These are phyloP conservation scores for Globisporangium rhizosaccharum DNA, from an alignment of 352 stramenopile genomes.

Conservation along the genomic window DNA sequence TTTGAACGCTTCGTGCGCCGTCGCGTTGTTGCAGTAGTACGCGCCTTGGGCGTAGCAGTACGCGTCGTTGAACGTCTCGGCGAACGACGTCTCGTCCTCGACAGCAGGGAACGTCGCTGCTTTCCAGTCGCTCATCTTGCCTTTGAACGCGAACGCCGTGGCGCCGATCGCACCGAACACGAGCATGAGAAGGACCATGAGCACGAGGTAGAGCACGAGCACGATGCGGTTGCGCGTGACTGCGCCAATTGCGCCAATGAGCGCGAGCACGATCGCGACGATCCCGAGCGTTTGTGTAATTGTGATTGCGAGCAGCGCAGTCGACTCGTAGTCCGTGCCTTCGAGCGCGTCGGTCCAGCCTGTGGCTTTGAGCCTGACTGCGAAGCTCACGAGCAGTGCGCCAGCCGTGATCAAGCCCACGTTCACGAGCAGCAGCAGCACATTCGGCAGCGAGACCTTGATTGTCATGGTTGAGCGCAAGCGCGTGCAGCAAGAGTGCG, in stretches of 20 bases:
- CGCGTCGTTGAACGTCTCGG: conserved; percentile 66
- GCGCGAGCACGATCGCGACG: conserved; percentile 44
- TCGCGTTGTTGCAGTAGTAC: conserved; percentile 81
- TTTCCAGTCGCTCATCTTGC: conserved; percentile 63
- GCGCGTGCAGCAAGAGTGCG: neutral
- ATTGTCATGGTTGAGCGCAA: conserved; percentile 12
- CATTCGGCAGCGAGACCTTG: conserved; percentile 35
- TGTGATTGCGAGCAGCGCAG: conserved; percentile 35
- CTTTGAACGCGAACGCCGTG: conserved; percentile 67
- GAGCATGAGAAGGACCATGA: conserved; percentile 67
- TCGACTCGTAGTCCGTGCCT: conserved; percentile 59
- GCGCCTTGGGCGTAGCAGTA: conserved; percentile 84
- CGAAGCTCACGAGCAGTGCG: conserved; percentile 61
- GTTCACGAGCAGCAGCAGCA: conserved; percentile 74
- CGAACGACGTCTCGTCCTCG: conserved; percentile 50
- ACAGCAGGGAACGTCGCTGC: conserved; percentile 43
- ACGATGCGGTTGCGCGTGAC: conserved; percentile 60
- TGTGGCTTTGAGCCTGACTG: conserved; percentile 41
- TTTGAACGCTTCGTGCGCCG: conserved; percentile 41
- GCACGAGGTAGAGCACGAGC: conserved; percentile 63
- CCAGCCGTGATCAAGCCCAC: conserved; percentile 62
- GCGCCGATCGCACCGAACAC: conserved; percentile 67
- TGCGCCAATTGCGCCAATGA: conserved; percentile 63
- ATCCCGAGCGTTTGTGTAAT: conserved; percentile 49
- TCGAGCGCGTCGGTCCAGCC: conserved; percentile 75